Percentiles rank a stretch among this genome's conserved stretches.
Conservation (phyloP, 768 basidiomycete species). For the Leccinum subgranulosum region DNA sequence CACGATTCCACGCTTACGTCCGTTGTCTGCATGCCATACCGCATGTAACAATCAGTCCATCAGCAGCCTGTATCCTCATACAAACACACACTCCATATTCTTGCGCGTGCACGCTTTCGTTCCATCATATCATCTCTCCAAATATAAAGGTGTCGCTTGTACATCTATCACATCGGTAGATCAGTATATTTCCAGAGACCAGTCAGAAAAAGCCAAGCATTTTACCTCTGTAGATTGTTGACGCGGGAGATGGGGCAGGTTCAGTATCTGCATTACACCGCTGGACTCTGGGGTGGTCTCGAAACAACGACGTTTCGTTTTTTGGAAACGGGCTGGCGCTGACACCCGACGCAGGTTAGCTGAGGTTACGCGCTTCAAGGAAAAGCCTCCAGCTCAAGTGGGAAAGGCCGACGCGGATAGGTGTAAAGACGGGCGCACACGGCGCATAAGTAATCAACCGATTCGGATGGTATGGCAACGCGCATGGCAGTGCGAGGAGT, state of each 20-base stretch:
- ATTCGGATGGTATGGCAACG: not conserved
- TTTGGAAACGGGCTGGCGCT: not conserved
- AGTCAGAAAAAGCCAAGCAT: not conserved
- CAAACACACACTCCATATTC: not conserved
- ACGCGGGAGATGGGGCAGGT: not conserved
- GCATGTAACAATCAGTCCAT: not conserved
- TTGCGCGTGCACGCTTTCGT: not conserved
- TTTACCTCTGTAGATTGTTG: not conserved
- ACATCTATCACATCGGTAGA: not conserved
- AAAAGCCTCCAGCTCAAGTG: not conserved
- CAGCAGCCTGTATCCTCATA: not conserved
- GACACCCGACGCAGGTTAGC: not conserved
- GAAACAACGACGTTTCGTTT: not conserved
- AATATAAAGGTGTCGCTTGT: not conserved
- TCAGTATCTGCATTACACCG: not conserved
- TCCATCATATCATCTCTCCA: not conserved
- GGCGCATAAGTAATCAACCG: not conserved
- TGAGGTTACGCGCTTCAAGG: not conserved
- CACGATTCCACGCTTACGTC: not conserved
- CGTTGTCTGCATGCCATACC: not conserved
- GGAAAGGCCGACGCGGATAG: not conserved
- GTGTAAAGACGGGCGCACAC: not conserved
- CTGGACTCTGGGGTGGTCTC: not conserved
- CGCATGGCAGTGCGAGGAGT: not conserved
- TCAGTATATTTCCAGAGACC: not conserved